Conservation (phyloP, 202 grass and related monocot genomes). For the Carex sylvatica region DNA sequence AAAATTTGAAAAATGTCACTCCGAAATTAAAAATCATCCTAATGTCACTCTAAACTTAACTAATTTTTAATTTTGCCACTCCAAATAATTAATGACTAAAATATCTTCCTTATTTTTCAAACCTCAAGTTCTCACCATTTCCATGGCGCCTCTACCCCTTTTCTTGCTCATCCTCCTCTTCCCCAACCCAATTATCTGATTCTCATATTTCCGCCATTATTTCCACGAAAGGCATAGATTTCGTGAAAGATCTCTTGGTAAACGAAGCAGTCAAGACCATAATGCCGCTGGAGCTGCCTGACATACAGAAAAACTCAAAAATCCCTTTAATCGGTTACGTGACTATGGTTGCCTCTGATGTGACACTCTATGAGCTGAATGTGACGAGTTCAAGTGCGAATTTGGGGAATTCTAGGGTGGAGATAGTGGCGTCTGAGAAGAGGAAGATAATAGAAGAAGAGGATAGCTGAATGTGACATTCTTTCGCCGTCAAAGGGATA, state of each 20-base stretch:
- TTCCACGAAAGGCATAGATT: constrained; percentile 57
- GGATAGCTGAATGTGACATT: too few species aligned
- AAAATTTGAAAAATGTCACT: too few species aligned
- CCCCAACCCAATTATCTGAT: background rate
- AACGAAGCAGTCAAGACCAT: constrained; percentile 60
- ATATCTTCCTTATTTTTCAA: too few species aligned
- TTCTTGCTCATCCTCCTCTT: constrained; percentile 29
- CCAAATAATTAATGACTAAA: too few species aligned
- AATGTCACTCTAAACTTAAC: too few species aligned
- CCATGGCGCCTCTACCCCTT: constrained; percentile 33
- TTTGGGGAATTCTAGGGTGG: constrained; percentile 48
- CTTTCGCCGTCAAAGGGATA: too few species aligned
- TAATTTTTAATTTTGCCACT: too few species aligned
- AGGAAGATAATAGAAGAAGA: too few species aligned
- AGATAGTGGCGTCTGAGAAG: constrained; percentile 75
- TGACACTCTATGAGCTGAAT: constrained; percentile 64
- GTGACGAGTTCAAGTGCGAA: constrained; percentile 53
- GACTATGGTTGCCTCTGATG: constrained; percentile 50
- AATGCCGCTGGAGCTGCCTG: constrained; percentile 60
- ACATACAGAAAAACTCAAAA: constrained; percentile 56
- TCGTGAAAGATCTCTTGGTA: constrained; percentile 81
- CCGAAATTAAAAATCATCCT: too few species aligned
- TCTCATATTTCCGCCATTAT: constrained; percentile 57
- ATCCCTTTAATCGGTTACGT: constrained; percentile 65
- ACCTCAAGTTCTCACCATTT: background rate